Evolutionary conservation across 208 protist species (phyloP).

Genomic region (Novymonas esmeraldas): DNA sequence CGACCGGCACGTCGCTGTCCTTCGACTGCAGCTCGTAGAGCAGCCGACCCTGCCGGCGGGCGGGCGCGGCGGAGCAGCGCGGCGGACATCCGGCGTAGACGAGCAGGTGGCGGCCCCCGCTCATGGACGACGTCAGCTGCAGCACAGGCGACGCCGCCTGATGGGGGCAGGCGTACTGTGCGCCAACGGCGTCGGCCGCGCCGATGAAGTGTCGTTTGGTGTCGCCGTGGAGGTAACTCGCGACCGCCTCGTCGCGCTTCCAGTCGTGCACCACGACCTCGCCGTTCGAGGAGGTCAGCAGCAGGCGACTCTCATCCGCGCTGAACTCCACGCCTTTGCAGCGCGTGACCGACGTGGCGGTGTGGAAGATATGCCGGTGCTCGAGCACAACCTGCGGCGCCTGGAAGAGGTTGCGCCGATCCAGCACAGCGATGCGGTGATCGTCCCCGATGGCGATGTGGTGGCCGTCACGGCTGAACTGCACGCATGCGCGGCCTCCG

Average conservation of each 20-base stretch:
- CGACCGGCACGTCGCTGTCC: constrained; percentile 75
- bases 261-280: constrained; percentile 65
- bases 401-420: constrained; percentile 58
- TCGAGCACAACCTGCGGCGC: constrained; percentile 35
- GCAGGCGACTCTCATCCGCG: constrained; percentile 38
- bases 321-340: constrained; percentile 62
- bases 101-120: constrained; percentile 68
- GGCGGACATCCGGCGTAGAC: constrained; percentile 45
- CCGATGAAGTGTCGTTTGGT: constrained; percentile 64
- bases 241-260: constrained; percentile 20
- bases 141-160: constrained; percentile 42
- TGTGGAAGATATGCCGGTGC: constrained; percentile 47
- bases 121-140: constrained; percentile 66
- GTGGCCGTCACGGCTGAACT: constrained; percentile 65
- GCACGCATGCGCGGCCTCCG: constrained; percentile 40
- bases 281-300: constrained; percentile 70
- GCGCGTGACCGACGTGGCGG: constrained; percentile 32
- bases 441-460: constrained; percentile 69
- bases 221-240: constrained; percentile 68
- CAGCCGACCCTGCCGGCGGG: constrained; percentile 42
- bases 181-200: constrained; percentile 57
- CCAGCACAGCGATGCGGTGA: constrained; percentile 53
- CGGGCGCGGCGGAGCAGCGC: background rate
- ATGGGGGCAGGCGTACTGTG: constrained; percentile 61
- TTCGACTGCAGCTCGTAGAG: constrained; percentile 73